phyloP scores from a whole-genome alignment of 306 rosid genomes.

The Cucumis sativus region DNA sequence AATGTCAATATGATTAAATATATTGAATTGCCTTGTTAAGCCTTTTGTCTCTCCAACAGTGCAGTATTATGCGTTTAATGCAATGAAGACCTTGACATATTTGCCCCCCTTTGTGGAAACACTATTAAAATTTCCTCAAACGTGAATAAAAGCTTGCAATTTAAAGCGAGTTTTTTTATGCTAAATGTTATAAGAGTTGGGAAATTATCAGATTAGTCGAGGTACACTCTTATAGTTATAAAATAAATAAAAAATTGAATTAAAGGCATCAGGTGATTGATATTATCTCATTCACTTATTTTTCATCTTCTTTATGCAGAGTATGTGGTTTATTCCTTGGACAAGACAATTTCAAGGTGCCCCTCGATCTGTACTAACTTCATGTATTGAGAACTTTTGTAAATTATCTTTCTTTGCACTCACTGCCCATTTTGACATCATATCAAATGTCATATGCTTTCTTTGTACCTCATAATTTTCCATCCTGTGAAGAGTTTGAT shows the following conservation, averaged over 20 bases:
- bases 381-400: background rate
- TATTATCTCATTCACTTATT: constrained; percentile 5
- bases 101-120: background rate
- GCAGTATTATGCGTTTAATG: background rate
- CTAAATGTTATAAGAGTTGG: background rate
- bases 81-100: background rate
- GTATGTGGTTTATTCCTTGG: constrained; percentile 52
- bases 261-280: background rate
- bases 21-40: background rate
- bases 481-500: background rate
- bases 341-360: constrained; percentile 83
- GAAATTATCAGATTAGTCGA: background rate
- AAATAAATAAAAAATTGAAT: background rate
- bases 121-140: background rate
- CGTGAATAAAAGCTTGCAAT: background rate
- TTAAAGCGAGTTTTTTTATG: background rate
- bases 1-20: background rate
- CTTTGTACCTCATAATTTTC: background rate
- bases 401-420: background rate
- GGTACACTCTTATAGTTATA: background rate
- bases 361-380: constrained; percentile 7
- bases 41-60: background rate
- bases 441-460: background rate
- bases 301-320: constrained; percentile 42
- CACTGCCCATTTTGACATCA: background rate